Evolutionary conservation across 768 basidiomycete genomes (phyloP), one percentile per base, ranked within the genome.

Genomic region (Phylloporus arenicola): DNA sequence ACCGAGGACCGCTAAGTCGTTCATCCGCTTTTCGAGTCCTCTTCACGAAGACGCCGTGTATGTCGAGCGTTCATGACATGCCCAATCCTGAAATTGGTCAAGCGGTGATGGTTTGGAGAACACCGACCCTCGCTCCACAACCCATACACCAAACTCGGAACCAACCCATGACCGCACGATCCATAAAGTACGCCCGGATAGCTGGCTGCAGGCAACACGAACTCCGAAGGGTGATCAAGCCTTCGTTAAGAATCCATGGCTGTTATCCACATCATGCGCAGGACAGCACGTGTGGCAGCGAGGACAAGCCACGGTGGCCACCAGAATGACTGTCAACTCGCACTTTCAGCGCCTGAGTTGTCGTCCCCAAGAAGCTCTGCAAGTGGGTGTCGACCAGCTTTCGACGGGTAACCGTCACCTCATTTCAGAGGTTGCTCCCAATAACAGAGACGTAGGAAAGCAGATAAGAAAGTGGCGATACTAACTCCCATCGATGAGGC

Each of bases 401-500:
- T 57, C 56, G 43, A 56, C 56, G 52, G 22, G 61, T 41, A 57
- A 57, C 55, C 50, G 35, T 50, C 40, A 54, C 54, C 57, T 55
- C 45, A 54, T 45, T 35, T 45, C 50, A 52, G 52, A 56, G 52
- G 51, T 22, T 46, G 40, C 47, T 59, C 50, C 60, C 53, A n/a
- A 53, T 24, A 53, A 68, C 40, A 57, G 45, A 57, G 45, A 57
- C 49, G 56, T 43, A 61, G 67, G 59, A 69, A 72, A 68, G 58
- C 57, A 60, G 72, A 68, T 59, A 64, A 65, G 63, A 67, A 68
- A 68, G 61, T 66, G 77, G 74, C 75, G 82, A 79, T 88, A 98
- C 96, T 92, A 88, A 99, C 96, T 96, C 77, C 93, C 92, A 86
- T 99, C 96, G 83, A 99, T 94, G 75, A 98, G 88, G 68, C 96